A percentile compares a stretch with the other conserved stretches of the same genome.
These are phyloP conservation scores for Xerocomus spinulosus DNA, from an alignment of 768 basidiomycete genomes.

Conservation along the genomic window DNA sequence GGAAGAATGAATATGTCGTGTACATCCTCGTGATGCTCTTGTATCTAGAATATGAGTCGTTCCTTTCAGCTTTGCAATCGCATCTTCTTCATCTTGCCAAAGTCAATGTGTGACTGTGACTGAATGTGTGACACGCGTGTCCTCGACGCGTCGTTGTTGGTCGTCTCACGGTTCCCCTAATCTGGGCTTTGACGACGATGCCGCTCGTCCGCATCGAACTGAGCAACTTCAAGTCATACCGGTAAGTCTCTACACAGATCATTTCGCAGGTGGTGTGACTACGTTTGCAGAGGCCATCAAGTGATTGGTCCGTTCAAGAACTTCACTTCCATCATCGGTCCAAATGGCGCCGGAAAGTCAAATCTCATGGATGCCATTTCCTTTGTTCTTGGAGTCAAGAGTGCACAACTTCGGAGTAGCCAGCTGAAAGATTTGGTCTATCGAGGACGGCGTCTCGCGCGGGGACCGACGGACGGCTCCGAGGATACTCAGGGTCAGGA, in stretches of 20 bases:
- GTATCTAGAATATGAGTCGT: constrained; percentile 7
- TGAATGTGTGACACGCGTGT: constrained; percentile 22
- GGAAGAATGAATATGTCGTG: not conserved
- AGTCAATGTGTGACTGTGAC: constrained; percentile 25
- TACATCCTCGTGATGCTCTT: not conserved
- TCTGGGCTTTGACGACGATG: constrained; percentile 39
- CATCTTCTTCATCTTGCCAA: too few species aligned
- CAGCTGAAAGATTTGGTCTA: constrained; percentile 96
- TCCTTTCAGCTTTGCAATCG: constrained; percentile 9
- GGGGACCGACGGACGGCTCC: constrained; percentile 39
- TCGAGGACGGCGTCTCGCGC: constrained; percentile 74
- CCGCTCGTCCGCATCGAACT: constrained; percentile 84
- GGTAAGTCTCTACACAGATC: constrained; percentile 35
- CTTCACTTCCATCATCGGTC: constrained; percentile 96
- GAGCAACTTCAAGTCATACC: constrained; percentile 96
- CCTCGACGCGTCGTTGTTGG: constrained; percentile 22
- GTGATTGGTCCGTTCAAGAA: constrained; percentile 86
- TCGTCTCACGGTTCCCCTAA: constrained; percentile 19
- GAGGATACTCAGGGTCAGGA: constrained; percentile 41
- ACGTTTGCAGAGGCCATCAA: constrained; percentile 59
- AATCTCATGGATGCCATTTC: constrained; percentile 99
- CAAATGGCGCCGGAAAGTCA: constrained; percentile 98
- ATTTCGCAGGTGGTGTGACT: constrained; percentile 2
- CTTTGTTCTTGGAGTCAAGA: constrained; percentile 95
- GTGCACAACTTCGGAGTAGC: constrained; percentile 85